Base-by-base conservation (phyloP, 805 yeast species). In the Saturnispora serradocipensis region DNA sequence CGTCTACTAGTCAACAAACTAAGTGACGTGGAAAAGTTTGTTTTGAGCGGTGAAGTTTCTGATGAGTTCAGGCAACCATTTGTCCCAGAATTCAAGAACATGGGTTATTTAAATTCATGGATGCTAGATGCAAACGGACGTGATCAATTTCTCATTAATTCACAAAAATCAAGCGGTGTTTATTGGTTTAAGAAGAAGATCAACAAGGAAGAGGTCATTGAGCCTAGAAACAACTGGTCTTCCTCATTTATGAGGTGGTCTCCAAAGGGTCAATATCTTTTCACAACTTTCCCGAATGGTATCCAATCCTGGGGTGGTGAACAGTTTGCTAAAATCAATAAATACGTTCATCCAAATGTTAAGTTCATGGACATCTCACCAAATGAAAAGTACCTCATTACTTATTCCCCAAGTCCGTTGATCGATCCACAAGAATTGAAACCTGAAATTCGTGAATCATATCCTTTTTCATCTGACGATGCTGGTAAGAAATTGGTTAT, bases 271-370 rank as follows among this genome's bases (percentile, higher is more conserved):
- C 82, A 91, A 11, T 90, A 81, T 64, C 70, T 91, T 57, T 81
- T 87, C 60, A 84, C 97, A 1, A 76, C 89, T 61, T 97, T 91
- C 70, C 88, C 88, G 48, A 95, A 88, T 70, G 98, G 98, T 75
- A 82, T 89, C 52, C 95, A 88, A 67, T 79, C 91, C 27, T 93
- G 97, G 95, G 99, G 98, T 65, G 97, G 98, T 55, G 78, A 79
- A 51, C 74, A 78, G 46, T 88, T 88, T 65, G 80, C 77, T 56
- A 77, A 86, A 61, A 73, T 88, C 60, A 80, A 77, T 61, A 83
- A 88, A 69, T 88, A 86, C 65, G 76, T 82, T 55, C 99, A 93
- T 67, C 90, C 88, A 53, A 88, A 88, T 63, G 97, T 89, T 45
- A 80, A 93, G 66, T 78, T 89, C 58, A 77, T 91, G 53, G 96